Base-by-base conservation (phyloP, 2,329 filamentous ascomycete genomes). In the Trichoderma asperellum region DNA sequence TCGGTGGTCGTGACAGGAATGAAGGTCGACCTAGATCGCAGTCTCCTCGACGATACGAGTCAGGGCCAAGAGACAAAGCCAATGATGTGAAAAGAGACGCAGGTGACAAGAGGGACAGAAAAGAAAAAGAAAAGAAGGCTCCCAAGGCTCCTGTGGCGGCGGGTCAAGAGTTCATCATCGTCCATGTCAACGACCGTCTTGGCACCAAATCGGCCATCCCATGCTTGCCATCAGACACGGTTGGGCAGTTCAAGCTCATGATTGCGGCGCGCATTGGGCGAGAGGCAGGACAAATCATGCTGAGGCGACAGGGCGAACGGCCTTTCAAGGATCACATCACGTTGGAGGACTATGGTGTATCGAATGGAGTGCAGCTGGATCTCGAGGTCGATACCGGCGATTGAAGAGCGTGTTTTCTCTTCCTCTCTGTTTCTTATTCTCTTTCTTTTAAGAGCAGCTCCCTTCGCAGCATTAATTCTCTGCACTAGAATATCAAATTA, bases 151-250 rank as follows among this genome's bases (percentile, higher is more conserved):
- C 79, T 77, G 60, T 70, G 2, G 73, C 72, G 11, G 49, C 81
- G 4, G 79, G 84, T 6, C 91, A 96, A 77, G 91, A 93, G 68
- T 96, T 97, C 91, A 97, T 98, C 73, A 88, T 97, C 63, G 94
- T 98, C 21, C 89, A 95, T 76, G 89, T 98, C 77, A 98, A 98
- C 79, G 95, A 98, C 80, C 88, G 95, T n/a, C 83, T 98, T 43
- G 95, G 95, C 14, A 97, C 95, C n/a, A 97, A 97, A 77, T 93
- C 94, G 18, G 91, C 92, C 64, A 96, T 98, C 72, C 95, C 95
- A 0, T 97, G 94, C 78, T 84, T 97, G 69, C 90, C 92, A 0
- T 91, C 89, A 3, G 95, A 98, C 81, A 90, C 90, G 8, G 90
- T 97, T 73, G 91, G 90, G 72, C 86, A 94, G 71, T 93, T 97